Evolutionary conservation across 2,329 filamentous ascomycete genomes (phyloP), one percentile per base, ranked within the genome.

Genomic region (Fusarium longipes): DNA sequence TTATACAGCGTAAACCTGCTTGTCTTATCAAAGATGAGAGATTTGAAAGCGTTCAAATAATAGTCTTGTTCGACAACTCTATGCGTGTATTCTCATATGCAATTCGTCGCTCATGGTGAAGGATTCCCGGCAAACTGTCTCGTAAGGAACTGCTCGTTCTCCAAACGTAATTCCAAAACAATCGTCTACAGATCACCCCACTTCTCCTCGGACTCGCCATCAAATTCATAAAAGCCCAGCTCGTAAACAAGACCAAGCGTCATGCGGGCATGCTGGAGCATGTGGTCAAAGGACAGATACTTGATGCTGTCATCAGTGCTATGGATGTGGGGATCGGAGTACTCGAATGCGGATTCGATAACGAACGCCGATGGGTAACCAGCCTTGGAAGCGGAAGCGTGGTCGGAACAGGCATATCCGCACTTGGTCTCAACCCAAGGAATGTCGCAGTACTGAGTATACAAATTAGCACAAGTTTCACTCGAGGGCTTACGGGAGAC

Each of bases 181-280:
- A 42, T 38, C 27, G 33, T 32, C 65, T 77, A 82, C 62, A 82
- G 72, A 66, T 82, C 81, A 44, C 73, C 66, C 64, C 77, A 70
- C 40, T 71, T 59, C 36, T 77, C 69, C 27, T 73, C 69, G 3
- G 67, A 65, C 59, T 77, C 70, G 57, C 78, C 81, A 57, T 85
- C 81, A 70, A 94, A 92, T 61, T 91, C 83, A 20, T 92, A 88
- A 81, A 92, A 92, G 11, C 89, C 93, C 63, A 97, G 85, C 81
- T 97, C 93, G 73, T 94, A 95, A 6, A 90, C 92, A 70, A 97
- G 85, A 7, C 90, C 92, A 30, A 97, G 82, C 2, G 93, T 96
- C 84, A 97, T 86, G 76, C 89, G 90, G 22, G 92, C 93, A 79
- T 97, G 93, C 81, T 97, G 90, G 32, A 96, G 84, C 93, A 97